Evolutionary conservation across 2,329 filamentous ascomycete species (phyloP).

Genomic region (Biscogniauxia marginata): DNA sequence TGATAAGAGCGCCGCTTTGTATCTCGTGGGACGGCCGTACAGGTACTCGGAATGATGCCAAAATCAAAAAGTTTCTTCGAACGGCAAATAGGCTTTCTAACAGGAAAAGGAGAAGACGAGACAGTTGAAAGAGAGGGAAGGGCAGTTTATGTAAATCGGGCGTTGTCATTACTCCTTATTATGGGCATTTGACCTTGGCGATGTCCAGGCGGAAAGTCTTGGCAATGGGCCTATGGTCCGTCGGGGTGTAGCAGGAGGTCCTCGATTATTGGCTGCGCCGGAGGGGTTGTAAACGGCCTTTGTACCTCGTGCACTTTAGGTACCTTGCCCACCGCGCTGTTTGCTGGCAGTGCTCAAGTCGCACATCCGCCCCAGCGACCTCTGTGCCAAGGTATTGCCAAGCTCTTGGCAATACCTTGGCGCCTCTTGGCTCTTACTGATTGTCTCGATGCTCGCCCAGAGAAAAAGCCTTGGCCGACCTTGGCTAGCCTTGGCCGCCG

Average conservation of each 20-base stretch:
- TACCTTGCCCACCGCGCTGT: constrained; percentile 13
- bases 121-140: constrained; percentile 23
- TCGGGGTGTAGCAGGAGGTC: constrained; percentile 25
- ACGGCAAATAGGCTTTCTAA: constrained; percentile 3
- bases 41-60: not conserved
- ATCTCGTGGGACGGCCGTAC: not conserved
- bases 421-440: constrained; percentile 20
- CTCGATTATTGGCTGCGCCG: constrained; percentile 22
- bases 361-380: constrained; percentile 23
- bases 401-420: constrained; percentile 23
- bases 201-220: constrained; percentile 35
- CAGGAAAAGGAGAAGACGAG: constrained; percentile 7
- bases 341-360: constrained; percentile 13
- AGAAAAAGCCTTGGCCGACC: constrained; percentile 8
- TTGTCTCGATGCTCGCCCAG: constrained; percentile 23
- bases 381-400: constrained; percentile 30
- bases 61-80: constrained; percentile 3
- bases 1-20: not conserved
- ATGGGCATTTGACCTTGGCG: constrained; percentile 31
- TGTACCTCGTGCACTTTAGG: constrained; percentile 19
- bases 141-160: constrained; percentile 32
- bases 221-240: constrained; percentile 29
- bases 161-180: constrained; percentile 30
- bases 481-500: constrained; percentile 21
- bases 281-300: constrained; percentile 22